Percentiles rank a stretch among this genome's conserved stretches.
Evolutionary conservation across 1,284 basidiomycete species (phyloP).

Genomic region (Marasmius tenuissimus): DNA sequence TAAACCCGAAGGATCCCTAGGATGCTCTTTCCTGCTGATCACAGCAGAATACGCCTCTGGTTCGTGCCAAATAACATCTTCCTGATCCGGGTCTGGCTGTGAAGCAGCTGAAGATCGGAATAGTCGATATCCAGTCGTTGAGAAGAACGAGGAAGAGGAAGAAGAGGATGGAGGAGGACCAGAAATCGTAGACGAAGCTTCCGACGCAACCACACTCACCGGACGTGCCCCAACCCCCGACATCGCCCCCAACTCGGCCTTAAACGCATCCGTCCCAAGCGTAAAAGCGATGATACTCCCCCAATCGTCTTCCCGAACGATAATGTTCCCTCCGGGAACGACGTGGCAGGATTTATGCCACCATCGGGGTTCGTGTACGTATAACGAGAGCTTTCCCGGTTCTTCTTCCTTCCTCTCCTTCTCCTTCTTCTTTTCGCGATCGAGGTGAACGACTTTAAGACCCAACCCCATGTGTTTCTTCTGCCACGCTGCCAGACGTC

Average conservation of each 20-base stretch:
- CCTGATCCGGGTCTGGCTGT: constrained; percentile 57
- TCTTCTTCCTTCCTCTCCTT: constrained; percentile 18
- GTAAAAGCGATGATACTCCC: constrained; percentile 76
- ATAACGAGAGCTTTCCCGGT: neutral
- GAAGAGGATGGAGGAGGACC: constrained; percentile 19
- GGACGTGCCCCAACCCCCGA: neutral
- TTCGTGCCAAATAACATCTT: constrained; percentile 59
- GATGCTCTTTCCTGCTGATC: constrained; percentile 62
- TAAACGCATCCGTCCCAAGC: constrained; percentile 44
- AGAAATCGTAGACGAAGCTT: constrained; percentile 24
- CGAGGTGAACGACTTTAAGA: neutral
- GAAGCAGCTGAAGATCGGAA: constrained; percentile 37
- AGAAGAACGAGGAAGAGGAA: constrained; percentile 46
- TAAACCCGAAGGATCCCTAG: constrained; percentile 55
- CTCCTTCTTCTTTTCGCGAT: constrained; percentile 29
- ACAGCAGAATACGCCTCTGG: constrained; percentile 59
- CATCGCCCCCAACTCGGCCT: constrained; percentile 1
- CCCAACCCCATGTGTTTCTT: constrained; percentile 48
- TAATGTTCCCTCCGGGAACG: constrained; percentile 64
- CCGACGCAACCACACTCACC: neutral
- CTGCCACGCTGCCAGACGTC: constrained; percentile 60
- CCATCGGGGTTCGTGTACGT: constrained; percentile 56
- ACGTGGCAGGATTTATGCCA: constrained; percentile 61
- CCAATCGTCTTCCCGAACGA: constrained; percentile 72
- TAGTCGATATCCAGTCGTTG: constrained; percentile 43